phyloP scores from a whole-genome alignment of 305 asterid species.

The Striga hermonthica region DNA sequence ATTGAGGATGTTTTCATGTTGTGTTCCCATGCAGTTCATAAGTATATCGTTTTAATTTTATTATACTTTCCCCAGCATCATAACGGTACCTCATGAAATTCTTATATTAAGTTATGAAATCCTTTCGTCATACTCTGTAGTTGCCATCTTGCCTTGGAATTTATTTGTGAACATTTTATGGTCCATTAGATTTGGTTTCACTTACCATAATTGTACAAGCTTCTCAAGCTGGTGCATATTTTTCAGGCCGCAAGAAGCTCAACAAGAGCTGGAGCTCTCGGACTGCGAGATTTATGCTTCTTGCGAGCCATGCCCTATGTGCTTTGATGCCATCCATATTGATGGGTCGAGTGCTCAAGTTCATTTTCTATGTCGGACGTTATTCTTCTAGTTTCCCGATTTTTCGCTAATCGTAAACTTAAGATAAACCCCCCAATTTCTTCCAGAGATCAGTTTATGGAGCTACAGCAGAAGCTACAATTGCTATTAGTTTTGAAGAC shows the following conservation, averaged over 20 bases:
- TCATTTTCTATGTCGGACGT: neutral
- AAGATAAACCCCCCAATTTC: neutral
- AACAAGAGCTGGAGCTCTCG: slow-evolving; percentile 76
- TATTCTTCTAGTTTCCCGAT: neutral
- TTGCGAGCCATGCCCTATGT: slow-evolving; percentile 99
- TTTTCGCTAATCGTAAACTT: neutral
- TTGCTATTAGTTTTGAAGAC: slow-evolving; percentile 91
- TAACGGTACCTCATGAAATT: too few species aligned
- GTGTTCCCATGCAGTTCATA: too few species aligned
- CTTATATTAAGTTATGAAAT: too few species aligned
- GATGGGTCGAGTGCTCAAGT: slow-evolving; percentile 43
- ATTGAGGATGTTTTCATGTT: too few species aligned
- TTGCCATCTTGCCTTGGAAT: neutral
- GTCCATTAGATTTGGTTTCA: neutral
- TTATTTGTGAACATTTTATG: neutral
- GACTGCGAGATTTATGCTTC: slow-evolving; percentile 97
- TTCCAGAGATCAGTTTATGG: slow-evolving; percentile 89
- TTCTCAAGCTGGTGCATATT: slow-evolving; percentile 29
- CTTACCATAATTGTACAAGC: slow-evolving; percentile 42
- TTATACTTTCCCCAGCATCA: too few species aligned
- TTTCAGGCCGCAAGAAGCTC: slow-evolving; percentile 92
- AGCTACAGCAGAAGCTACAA: slow-evolving; percentile 96
- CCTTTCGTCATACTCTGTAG: neutral
- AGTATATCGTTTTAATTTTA: too few species aligned
- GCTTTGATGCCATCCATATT: slow-evolving; percentile 96